Evolutionary conservation across 176 grass and related monocot species (phyloP), one percentile per base, ranked within the genome.

Genomic region (Ananas comosus): DNA sequence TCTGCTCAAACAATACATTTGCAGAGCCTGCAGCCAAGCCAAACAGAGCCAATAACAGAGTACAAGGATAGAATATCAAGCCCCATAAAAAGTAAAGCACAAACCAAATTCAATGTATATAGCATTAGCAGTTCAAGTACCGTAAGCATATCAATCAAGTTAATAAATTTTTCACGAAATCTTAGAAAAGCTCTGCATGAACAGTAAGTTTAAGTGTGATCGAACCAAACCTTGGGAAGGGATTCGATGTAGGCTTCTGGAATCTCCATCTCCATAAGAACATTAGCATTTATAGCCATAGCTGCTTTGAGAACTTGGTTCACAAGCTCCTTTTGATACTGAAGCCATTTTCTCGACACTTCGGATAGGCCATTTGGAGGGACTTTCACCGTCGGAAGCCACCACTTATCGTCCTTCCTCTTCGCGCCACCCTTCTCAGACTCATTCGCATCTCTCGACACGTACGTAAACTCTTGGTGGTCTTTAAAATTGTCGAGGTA

Each of bases 221-320:
- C 9, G 11, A 27, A 17, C 58, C 42, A 71, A 70, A 93, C 90
- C 86, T 94, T 94, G 7, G 90, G 90, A 63, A 94, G 81, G 47
- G 83, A 77, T 11, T 89, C 90, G 1, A 86, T 77, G 11, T 89
- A 89, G 53, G 74, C 86, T 50, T 86, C 90, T 7, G 90, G 90
- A 69, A 84, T 79, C 53, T 89, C 86, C 90, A 94, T 94, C 75
- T 87, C 75, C 9, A 66, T 51, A 50, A 94, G 78, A 42, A 83
- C 74, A 59, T 89, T 75, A 10, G 80, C 90, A 65, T 94, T 94
- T 51, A 94, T 94, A 22, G 86, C 78, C 90, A 94, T 94, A 67
- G 69, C 86, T 72, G 86, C 90, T 80, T 94, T 94, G 21, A 82
- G 86, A 59, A 89, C 90, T 51, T 94, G 90, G 71, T 82, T 87